Evolutionary conservation across 345 rosid species (phyloP).

Genomic region (Mangifera indica): DNA sequence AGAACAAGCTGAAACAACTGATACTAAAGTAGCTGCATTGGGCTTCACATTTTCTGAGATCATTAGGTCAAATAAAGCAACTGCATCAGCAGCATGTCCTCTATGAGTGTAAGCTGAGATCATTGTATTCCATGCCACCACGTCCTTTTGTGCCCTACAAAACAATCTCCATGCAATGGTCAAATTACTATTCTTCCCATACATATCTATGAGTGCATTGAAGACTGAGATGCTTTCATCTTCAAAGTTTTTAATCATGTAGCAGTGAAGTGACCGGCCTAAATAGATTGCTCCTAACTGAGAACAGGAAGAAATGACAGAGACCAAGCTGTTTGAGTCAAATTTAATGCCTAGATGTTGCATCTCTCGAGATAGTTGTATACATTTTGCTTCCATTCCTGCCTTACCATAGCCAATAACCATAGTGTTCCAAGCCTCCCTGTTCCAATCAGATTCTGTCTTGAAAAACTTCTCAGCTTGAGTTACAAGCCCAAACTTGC

Average conservation of each 20-base stretch:
- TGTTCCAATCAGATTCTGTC: constrained; percentile 21
- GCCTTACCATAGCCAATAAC: constrained; percentile 48
- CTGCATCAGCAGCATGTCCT: constrained; percentile 42
- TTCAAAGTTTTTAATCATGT: constrained; percentile 34
- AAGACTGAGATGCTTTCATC: constrained; percentile 36
- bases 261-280: constrained; percentile 61
- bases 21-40: constrained; percentile 49
- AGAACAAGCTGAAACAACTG: constrained; percentile 63
- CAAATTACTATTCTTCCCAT: constrained; percentile 52
- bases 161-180: constrained; percentile 46
- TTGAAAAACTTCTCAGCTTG: constrained; percentile 48
- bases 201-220: constrained; percentile 60
- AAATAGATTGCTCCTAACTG: constrained; percentile 34
- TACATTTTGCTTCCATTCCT: constrained; percentile 40
- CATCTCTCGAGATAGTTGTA: constrained; percentile 50
- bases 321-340: constrained; percentile 42
- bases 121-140: constrained; percentile 60
- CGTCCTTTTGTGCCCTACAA: constrained; percentile 33
- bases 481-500: constrained; percentile 49
- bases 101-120: constrained; percentile 43
- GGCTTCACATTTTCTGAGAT: constrained; percentile 43
- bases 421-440: constrained; percentile 55
- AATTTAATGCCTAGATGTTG: constrained; percentile 34
- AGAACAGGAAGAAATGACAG: constrained; percentile 57
- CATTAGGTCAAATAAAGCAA: constrained; percentile 58